Conservation (phyloP, 2,329 filamentous ascomycete genomes). For the Aspergillus sclerotialis region DNA sequence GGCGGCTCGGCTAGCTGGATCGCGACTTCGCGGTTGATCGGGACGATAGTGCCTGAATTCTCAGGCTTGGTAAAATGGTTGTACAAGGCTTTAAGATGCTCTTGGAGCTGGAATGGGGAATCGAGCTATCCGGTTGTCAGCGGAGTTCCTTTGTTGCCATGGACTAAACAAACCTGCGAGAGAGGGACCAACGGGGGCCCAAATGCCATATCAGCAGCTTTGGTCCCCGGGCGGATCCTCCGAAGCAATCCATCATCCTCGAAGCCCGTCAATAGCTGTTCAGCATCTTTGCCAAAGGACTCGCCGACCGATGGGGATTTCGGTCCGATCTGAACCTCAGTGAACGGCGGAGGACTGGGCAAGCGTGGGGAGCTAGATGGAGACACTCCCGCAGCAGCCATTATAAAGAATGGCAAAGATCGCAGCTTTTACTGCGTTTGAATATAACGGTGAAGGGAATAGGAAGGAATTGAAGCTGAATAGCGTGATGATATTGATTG, state of each 20-base stretch:
- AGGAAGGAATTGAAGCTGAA: background rate
- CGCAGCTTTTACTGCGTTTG: constrained; percentile 1
- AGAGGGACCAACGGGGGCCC: constrained; percentile 84
- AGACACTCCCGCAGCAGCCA: constrained; percentile 41
- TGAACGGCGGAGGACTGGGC: constrained; percentile 87
- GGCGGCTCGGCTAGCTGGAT: constrained; percentile 71
- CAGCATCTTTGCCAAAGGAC: constrained; percentile 52
- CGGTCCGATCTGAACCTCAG: constrained; percentile 84
- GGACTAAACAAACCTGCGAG: constrained; percentile 57
- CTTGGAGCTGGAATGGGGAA: constrained; percentile 93
- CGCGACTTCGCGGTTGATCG: constrained; percentile 71
- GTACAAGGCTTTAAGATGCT: constrained; percentile 90
- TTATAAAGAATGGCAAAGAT: constrained; percentile 16
- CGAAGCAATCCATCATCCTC: constrained; percentile 67
- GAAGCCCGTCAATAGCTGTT: constrained; percentile 47
- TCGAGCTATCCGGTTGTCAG: constrained; percentile 60
- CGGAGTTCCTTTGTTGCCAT: constrained; percentile 2
- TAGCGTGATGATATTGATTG: background rate
- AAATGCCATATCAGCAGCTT: constrained; percentile 83
- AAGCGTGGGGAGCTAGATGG: constrained; percentile 79
- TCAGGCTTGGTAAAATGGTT: constrained; percentile 65
- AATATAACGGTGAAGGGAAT: constrained; percentile 1
- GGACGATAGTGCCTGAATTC: constrained; percentile 52
- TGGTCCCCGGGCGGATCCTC: constrained; percentile 87
- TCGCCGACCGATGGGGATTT: constrained; percentile 64